Conservation (phyloP, 1,139 yeast species). For the Blastobotrys serpentis region DNA sequence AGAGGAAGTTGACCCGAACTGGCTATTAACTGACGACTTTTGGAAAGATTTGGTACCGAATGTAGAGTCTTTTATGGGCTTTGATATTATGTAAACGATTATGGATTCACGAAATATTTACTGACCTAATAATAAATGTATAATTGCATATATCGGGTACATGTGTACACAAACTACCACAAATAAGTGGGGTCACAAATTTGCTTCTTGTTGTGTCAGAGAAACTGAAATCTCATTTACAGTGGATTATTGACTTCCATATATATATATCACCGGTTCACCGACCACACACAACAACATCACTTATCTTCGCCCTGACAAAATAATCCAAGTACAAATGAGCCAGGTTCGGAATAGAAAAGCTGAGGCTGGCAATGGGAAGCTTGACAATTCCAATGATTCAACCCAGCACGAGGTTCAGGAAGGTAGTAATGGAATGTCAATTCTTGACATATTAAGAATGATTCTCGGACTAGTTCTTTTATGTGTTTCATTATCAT, state of each 20-base stretch:
- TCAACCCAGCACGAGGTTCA: slow-evolving; percentile 3
- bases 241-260: too few relatives aligned
- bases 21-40: slow-evolving; percentile 34
- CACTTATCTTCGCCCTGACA: too few relatives aligned
- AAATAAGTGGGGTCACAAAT: too few relatives aligned
- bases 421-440: slow-evolving; percentile 17
- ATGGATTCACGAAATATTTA: too few relatives aligned
- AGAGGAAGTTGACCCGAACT: slow-evolving; percentile 27
- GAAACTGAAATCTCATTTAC: too few relatives aligned
- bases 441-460: slow-evolving; percentile 46
- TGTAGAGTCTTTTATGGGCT: slow-evolving; percentile 34
- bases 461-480: slow-evolving; percentile 50
- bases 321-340: neutral
- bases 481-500: slow-evolving; percentile 46
- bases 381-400: neutral
- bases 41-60: slow-evolving; percentile 36
- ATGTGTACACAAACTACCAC: too few relatives aligned
- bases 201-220: too few relatives aligned
- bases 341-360: slow-evolving; percentile 10
- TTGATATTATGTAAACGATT: slow-evolving; percentile 25
- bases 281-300: too few relatives aligned
- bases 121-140: too few relatives aligned
- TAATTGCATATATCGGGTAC: too few relatives aligned
- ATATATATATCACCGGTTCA: too few relatives aligned
- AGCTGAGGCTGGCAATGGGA: neutral